Evolutionary conservation across 257 asterid genomes (phyloP), one percentile per base, ranked within the genome.

Genomic region (Nicotiana tomentosiformis): DNA sequence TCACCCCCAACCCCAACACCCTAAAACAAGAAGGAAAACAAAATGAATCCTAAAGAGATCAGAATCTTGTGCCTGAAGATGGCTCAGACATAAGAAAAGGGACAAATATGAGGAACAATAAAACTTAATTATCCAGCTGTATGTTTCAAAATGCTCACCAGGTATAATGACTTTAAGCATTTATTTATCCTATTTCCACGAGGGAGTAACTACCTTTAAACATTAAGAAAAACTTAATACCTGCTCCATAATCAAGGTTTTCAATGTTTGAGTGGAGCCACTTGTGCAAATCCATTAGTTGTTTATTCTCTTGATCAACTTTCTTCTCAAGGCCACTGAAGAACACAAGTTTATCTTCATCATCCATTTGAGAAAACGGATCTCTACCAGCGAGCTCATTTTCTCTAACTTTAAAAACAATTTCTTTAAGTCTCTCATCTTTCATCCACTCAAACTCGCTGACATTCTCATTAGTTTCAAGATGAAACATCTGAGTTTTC

Each of bases 171-270:
- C 39, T 43, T 72, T 23, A 46, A 23, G 79, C n/a, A 70, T 46
- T 46, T 72, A 23, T 72, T 46, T 72, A 72, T 72, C 60, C 37
- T 12, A 72, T 72, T 72, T 72, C 39, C 39, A 46, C 0, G 79
- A 72, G 37, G 37, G 20, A 46, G 37, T 70, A 65, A 7, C 39
- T 14, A 30, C 10, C 70, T 65, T 43, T 26, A 12, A 76, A 4
- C 43, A 8, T 51, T 26, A 49, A 49, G 43, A 12, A 66, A 77
- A 67, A 84, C 43, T 64, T 66, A 49, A 82, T 88, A 96, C 99
- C 99, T 92, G 97, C 90, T 80, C 98, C 99, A 82, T 96, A 96
- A 77, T 96, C 98, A 77, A 96, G 98, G 86, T 96, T 96, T 83
- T 96, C 98, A 83, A 94, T 92, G 90, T 96, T 93, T 6, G 97